Conservation (phyloP, 2,329 filamentous ascomycete species). For the Pleurostoma richardsiae region DNA sequence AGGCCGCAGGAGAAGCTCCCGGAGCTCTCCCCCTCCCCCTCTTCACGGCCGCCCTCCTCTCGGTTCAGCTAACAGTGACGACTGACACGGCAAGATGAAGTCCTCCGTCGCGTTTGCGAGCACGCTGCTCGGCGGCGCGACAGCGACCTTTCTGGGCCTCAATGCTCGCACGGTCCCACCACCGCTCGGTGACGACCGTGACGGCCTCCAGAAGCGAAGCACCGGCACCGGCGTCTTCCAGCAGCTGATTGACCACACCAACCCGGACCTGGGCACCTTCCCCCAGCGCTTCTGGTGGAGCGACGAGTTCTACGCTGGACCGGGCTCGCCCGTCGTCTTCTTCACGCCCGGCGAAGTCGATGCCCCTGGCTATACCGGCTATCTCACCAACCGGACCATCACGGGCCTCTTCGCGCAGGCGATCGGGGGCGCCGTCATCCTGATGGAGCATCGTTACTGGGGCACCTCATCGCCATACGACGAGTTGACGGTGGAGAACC, state of each 20-base stretch:
- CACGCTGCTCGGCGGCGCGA: conserved; percentile 17
- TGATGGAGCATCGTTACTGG: conserved; percentile 39
- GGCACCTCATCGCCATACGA: conserved; percentile 30
- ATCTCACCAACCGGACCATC: conserved; percentile 35
- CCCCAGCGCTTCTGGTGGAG: conserved; percentile 35
- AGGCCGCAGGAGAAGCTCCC: no score
- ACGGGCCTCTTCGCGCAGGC: conserved; percentile 31
- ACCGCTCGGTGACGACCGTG: conserved; percentile 15
- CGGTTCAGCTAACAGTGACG: no score
- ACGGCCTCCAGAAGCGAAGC: conserved; percentile 7
- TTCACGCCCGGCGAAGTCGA: conserved; percentile 33
- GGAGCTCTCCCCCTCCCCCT: no score
- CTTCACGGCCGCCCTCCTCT: no score
- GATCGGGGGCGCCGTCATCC: conserved; percentile 31
- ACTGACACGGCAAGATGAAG: conserved; percentile 14
- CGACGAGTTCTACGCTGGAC: conserved; percentile 31
- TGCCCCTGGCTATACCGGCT: conserved; percentile 27
- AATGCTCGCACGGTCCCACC: conserved; percentile 16
- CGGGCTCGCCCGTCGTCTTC: conserved; percentile 32
- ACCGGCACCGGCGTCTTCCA: conserved; percentile 26
- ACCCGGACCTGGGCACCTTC: conserved; percentile 34
- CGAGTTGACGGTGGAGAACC: conserved; percentile 27
- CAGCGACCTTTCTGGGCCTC: conserved; percentile 8
- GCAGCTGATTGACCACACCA: conserved; percentile 34
- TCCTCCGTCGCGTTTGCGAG: conserved; percentile 9